A percentile compares a stretch with the other conserved stretches of the same genome.
Conservation (phyloP, 306 rosid genomes). For the Psophocarpus tetragonolobus region DNA sequence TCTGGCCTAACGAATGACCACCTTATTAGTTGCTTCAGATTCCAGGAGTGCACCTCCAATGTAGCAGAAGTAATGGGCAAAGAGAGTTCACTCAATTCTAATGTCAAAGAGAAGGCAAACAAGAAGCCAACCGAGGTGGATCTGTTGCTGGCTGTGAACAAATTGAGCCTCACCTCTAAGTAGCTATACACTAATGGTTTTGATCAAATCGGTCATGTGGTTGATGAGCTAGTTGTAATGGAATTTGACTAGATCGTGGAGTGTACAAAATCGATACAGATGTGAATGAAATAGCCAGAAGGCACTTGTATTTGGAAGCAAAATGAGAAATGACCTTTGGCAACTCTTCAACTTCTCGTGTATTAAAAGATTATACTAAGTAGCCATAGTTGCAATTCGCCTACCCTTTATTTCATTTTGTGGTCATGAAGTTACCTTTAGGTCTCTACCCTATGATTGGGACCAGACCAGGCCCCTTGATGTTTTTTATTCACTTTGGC, state of each 20-base stretch:
- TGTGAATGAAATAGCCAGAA: conserved; percentile 40
- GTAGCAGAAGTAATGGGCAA: conserved; percentile 45
- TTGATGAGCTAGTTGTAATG: conserved; percentile 23
- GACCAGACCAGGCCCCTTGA: conserved; percentile 17
- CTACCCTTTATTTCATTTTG: neutral
- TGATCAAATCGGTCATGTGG: conserved; percentile 26
- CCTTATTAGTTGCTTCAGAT: conserved; percentile 75
- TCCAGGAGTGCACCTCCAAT: conserved; percentile 53
- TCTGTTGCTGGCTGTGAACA: conserved; percentile 45
- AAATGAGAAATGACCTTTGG: conserved; percentile 30
- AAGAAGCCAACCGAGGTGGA: conserved; percentile 40
- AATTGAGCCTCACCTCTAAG: conserved; percentile 41
- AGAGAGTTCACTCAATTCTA: conserved; percentile 42
- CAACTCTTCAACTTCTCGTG: conserved; percentile 43
- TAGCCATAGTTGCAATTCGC: conserved; percentile 22
- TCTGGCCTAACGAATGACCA: conserved; percentile 79
- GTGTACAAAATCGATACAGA: conserved; percentile 54
- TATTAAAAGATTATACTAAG: conserved; percentile 32
- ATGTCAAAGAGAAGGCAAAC: conserved; percentile 35
- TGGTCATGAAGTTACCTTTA: conserved; percentile 17
- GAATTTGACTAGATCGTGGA: conserved; percentile 38
- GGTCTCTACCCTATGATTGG: neutral
- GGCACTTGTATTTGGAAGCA: conserved; percentile 38
- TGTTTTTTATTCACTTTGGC: conserved; percentile 5
- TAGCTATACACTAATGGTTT: conserved; percentile 18